A percentile compares a stretch with the other conserved stretches of the same genome.
phyloP scores from a whole-genome alignment of 2,329 filamentous ascomycete species.

The Fusarium sp. region DNA sequence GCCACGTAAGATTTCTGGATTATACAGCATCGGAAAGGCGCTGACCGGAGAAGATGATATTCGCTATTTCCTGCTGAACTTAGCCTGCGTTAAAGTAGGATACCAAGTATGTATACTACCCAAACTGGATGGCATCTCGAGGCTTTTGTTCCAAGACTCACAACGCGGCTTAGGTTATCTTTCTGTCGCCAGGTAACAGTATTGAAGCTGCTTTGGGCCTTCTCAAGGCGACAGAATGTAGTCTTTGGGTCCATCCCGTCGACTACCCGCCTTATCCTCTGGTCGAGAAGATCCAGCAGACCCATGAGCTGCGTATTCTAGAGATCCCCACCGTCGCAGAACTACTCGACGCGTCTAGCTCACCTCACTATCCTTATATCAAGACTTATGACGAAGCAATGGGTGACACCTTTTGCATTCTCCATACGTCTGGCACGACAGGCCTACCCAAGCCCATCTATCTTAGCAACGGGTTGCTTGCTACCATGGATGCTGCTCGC shows the following conservation, averaged over 20 bases:
- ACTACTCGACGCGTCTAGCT: not conserved
- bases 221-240: not conserved
- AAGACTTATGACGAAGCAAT: not conserved
- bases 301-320: not conserved
- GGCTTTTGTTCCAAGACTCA: fast-evolving
- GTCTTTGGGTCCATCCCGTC: not conserved
- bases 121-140: too few relatives aligned
- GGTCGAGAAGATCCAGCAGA: not conserved
- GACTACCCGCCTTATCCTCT: not conserved
- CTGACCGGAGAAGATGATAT: not conserved
- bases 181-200: not conserved
- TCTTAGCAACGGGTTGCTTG: not conserved
- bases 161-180: not conserved
- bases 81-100: not conserved
- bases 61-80: not conserved
- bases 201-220: not conserved
- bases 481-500: not conserved
- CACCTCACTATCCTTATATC: not conserved
- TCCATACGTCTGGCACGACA: not conserved
- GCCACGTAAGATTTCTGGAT: fast-evolving
- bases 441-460: not conserved
- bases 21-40: fast-evolving
- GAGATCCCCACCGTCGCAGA: not conserved
- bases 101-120: not conserved
- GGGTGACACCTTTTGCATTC: not conserved